A percentile compares a stretch with the other conserved stretches of the same genome.
Conservation (phyloP, 192 early-diverging fungal species). For the Backusella tuberculispora region DNA sequence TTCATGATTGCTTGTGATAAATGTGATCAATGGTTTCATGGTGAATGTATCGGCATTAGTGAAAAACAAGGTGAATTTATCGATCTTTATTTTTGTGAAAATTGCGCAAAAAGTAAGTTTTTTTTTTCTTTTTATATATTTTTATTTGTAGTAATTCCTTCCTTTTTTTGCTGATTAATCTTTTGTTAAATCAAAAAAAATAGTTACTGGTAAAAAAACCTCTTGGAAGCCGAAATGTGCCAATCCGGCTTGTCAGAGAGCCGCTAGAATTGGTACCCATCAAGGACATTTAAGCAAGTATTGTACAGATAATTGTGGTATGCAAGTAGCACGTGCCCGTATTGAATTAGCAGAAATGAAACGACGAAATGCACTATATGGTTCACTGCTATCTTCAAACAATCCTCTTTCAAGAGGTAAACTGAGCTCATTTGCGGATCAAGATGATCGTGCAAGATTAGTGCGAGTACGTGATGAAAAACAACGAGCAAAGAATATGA, state of each 20-base stretch:
- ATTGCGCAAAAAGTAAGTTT: conserved; percentile 45
- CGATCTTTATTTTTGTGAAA: conserved; percentile 67
- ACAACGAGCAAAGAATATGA: conserved; percentile 9
- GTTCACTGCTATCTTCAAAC: conserved; percentile 10
- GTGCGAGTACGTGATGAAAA: conserved; percentile 44
- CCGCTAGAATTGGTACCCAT: conserved; percentile 35
- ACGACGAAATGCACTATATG: conserved; percentile 6
- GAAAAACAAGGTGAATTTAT: conserved; percentile 56
- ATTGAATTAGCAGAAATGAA: conserved; percentile 45
- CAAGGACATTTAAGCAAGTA: conserved; percentile 46
- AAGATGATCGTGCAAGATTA: conserved; percentile 49
- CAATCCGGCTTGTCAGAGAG: conserved; percentile 47
- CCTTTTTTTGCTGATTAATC: no score
- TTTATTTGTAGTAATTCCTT: neutral
- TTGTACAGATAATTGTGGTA: conserved; percentile 54
- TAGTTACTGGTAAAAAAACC: conserved; percentile 48
- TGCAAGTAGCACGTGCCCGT: conserved; percentile 47
- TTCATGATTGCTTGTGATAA: conserved; percentile 78
- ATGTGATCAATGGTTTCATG: conserved; percentile 79
- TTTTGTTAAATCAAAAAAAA: neutral
- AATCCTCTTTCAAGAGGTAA: conserved; percentile 39
- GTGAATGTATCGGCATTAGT: conserved; percentile 66
- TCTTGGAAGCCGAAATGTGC: conserved; percentile 51
- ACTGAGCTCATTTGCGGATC: conserved; percentile 45
- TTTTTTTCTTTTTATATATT: neutral